Percentiles rank a stretch among this genome's conserved stretches.
These are phyloP conservation scores for Insectozyma bohioensis DNA, from an alignment of 1,139 yeast genomes.

Conservation along the genomic window DNA sequence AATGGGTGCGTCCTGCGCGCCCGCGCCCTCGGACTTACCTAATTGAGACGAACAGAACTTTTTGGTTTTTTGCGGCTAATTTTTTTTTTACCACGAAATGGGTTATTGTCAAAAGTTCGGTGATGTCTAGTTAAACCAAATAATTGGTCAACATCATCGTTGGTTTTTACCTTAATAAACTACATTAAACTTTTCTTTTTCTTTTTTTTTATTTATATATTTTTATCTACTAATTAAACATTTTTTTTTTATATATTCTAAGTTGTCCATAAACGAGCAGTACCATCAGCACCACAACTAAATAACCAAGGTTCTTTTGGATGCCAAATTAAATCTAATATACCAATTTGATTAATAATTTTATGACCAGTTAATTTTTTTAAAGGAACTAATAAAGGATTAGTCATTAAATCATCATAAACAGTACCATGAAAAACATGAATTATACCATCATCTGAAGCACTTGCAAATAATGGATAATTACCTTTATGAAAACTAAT, in stretches of 20 bases:
- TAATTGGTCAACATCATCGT: too few relatives aligned
- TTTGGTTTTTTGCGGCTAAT: too few relatives aligned
- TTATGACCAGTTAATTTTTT: conserved; percentile 95
- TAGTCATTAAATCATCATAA: conserved; percentile 92
- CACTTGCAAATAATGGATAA: conserved; percentile 89
- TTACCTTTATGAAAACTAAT: conserved; percentile 83
- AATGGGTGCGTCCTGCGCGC: too few relatives aligned
- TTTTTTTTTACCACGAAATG: too few relatives aligned
- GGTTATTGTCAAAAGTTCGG: too few relatives aligned
- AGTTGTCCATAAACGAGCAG: conserved; percentile 96
- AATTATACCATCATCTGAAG: conserved; percentile 92
- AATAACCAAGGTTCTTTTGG: conserved; percentile 98
- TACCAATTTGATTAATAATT: conserved; percentile 77
- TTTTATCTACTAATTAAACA: too few relatives aligned
- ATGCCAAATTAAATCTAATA: conserved; percentile 91
- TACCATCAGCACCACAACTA: conserved; percentile 97
- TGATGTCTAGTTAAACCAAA: too few relatives aligned
- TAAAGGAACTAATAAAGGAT: conserved; percentile 93
- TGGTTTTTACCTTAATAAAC: background rate
- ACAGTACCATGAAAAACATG: conserved; percentile 97
- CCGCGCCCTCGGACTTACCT: too few relatives aligned
- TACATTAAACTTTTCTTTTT: background rate
- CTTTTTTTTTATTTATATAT: background rate
- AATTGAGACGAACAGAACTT: too few relatives aligned
- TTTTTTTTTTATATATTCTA: conserved; percentile 15